phyloP scores from a whole-genome alignment of 441 rosid species.

The Populus trichocarpa region DNA sequence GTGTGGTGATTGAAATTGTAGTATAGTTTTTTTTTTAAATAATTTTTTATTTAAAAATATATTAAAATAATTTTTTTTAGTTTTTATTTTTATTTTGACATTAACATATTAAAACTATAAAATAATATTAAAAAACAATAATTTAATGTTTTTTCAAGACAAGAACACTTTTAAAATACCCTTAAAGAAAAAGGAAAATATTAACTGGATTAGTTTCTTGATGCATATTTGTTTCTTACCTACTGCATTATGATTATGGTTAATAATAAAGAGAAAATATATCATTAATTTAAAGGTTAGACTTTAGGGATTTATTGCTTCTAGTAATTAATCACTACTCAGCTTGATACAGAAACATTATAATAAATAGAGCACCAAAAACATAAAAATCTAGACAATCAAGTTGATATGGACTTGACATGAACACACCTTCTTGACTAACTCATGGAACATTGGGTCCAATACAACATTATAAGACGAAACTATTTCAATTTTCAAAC shows the following conservation, averaged over 20 bases:
- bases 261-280: no score
- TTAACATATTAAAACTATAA: no score
- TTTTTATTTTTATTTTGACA: no score
- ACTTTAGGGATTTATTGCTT: not conserved
- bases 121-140: no score
- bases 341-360: not conserved
- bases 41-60: no score
- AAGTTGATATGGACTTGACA: constrained; percentile 6
- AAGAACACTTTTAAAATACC: no score
- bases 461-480: not conserved
- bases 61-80: no score
- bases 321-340: not conserved
- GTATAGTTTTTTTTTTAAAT: no score
- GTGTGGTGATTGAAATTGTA: no score
- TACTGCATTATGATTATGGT: not conserved
- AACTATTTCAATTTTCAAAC: not conserved
- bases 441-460: not conserved
- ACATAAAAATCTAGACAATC: not conserved
- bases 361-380: not conserved
- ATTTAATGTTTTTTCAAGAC: no score
- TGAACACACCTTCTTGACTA: not conserved
- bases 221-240: not conserved
- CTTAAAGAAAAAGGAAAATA: no score
- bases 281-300: not conserved
- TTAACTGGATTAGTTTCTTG: no score